A percentile compares a stretch with the other conserved stretches of the same genome.
These are phyloP conservation scores for Carex myosuroides DNA, from an alignment of 176 grass and related monocot species.

Conservation along the genomic window DNA sequence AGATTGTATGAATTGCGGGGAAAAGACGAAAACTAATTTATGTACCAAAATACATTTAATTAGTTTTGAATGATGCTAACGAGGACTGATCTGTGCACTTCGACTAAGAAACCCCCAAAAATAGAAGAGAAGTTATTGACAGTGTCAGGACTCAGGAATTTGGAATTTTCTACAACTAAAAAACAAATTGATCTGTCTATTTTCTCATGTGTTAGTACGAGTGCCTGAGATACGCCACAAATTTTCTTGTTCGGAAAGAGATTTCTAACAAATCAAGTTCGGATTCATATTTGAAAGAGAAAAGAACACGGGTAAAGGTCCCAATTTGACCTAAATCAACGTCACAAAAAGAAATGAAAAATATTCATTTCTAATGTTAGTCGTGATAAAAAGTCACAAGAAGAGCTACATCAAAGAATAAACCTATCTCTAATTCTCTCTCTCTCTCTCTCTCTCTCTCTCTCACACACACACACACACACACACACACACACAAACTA, in stretches of 20 bases:
- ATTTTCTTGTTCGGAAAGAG: not conserved
- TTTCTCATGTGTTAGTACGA: not conserved
- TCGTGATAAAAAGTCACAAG: not conserved
- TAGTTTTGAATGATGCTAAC: conserved; percentile 9
- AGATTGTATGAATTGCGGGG: not conserved
- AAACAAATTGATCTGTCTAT: not conserved
- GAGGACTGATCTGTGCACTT: not conserved
- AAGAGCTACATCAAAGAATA: not conserved
- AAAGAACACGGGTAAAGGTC: not conserved
- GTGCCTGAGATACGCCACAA: not conserved
- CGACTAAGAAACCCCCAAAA: not conserved
- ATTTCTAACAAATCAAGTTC: not conserved
- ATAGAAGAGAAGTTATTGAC: not conserved
- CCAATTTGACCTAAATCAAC: not conserved
- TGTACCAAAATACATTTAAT: not conserved
- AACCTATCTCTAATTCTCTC: not conserved
- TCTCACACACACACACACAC: too few relatives aligned
- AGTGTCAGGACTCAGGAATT: not conserved
- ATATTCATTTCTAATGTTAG: not conserved
- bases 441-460: not conserved
- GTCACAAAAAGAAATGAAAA: not conserved
- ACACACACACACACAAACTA: not conserved
- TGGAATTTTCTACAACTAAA: not conserved
- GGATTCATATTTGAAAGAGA: not conserved
- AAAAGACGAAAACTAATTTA: not conserved